phyloP scores from a whole-genome alignment of 805 yeast genomes.

The Yamadazyma scolyti region DNA sequence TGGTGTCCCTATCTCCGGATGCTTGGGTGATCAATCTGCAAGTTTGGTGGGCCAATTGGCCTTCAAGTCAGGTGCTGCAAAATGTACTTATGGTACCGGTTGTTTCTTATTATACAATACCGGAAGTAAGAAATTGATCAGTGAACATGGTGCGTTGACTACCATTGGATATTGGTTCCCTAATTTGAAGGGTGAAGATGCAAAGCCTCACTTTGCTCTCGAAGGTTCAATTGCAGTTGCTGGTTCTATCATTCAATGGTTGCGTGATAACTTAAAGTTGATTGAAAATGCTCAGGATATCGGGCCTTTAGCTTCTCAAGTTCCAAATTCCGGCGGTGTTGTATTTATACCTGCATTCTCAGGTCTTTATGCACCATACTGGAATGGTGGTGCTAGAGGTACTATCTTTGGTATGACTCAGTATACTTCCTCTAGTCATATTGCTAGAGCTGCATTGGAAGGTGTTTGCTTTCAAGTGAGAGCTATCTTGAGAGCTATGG shows the following conservation, averaged over 20 bases:
- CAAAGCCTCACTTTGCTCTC: conserved; percentile 76
- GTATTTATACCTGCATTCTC: conserved; percentile 93
- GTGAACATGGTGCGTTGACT: conserved; percentile 80
- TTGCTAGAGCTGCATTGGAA: conserved; percentile 91
- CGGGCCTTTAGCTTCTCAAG: conserved; percentile 85
- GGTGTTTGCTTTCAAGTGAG: conserved; percentile 94
- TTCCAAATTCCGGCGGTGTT: conserved; percentile 81
- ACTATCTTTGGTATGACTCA: conserved; percentile 91
- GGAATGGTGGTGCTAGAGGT: conserved; percentile 92
- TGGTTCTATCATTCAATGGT: conserved; percentile 91
- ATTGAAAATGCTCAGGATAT: conserved; percentile 81
- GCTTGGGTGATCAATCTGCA: conserved; percentile 92
- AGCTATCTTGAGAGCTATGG: conserved; percentile 88
- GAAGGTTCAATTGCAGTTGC: conserved; percentile 98
- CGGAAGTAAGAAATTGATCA: conserved; percentile 66
- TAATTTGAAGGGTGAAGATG: conserved; percentile 42
- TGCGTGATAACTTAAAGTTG: conserved; percentile 82
- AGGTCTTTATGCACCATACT: conserved; percentile 92
- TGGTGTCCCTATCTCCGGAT: conserved; percentile 78
- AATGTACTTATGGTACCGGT: conserved; percentile 96
- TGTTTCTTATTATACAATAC: conserved; percentile 87
- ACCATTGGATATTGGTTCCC: conserved; percentile 93
- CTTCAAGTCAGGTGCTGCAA: conserved; percentile 77
- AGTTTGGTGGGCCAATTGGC: conserved; percentile 93
- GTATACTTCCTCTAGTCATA: conserved; percentile 85